Conservation (phyloP, 495 filamentous ascomycete genomes). For the Articulospora tetracladia region DNA sequence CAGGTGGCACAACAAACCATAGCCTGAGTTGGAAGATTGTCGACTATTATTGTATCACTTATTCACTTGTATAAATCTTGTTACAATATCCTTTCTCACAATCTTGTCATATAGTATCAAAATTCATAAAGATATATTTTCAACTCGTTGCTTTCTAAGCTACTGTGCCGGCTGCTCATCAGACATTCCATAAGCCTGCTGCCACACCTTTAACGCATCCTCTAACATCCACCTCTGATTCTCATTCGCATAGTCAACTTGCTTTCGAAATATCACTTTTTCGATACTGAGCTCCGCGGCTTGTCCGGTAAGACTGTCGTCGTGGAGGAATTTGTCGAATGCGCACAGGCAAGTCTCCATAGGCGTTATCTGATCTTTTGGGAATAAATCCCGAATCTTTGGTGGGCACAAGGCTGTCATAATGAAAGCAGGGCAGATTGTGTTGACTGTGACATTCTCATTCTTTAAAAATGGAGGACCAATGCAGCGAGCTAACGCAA, state of each 20-base stretch:
- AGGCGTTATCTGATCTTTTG: conserved; percentile 37
- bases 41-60: too few species aligned
- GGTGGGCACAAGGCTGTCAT: conserved; percentile 32
- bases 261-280: conserved; percentile 21
- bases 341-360: conserved; percentile 33
- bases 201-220: too few species aligned
- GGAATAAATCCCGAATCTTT: conserved; percentile 29
- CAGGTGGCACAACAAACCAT: too few species aligned
- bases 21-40: too few species aligned
- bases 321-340: conserved; percentile 28
- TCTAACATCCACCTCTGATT: conserved; percentile 1
- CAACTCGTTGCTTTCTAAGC: too few species aligned
- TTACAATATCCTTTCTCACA: too few species aligned
- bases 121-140: too few species aligned
- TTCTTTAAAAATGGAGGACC: too few species aligned
- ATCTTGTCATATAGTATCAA: too few species aligned
- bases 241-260: conserved; percentile 15
- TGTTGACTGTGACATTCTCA: conserved; percentile 37
- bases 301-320: conserved; percentile 19
- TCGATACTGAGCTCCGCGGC: conserved; percentile 21
- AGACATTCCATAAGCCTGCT: too few species aligned
- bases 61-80: too few species aligned
- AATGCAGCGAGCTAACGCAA: conserved; percentile 27
- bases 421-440: conserved; percentile 35
- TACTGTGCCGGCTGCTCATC: too few species aligned